These are phyloP conservation scores for Dioszegia hungarica DNA, from an alignment of 768 basidiomycete genomes.

Conservation along the genomic window DNA sequence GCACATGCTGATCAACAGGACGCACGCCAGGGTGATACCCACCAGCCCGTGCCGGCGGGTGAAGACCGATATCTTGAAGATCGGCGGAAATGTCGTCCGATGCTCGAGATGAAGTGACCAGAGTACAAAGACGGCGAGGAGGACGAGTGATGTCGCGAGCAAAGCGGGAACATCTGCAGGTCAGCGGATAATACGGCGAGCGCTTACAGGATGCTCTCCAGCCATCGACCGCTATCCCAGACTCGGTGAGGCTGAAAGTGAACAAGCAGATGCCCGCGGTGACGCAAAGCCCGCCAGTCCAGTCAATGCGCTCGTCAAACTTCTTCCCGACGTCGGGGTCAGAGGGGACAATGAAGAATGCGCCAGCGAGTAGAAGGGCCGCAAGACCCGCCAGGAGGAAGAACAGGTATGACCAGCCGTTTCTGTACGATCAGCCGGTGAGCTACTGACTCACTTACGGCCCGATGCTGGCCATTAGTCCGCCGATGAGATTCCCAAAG, in stretches of 20 bases:
- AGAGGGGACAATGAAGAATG: slow-evolving; percentile 58
- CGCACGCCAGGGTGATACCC: slow-evolving; percentile 5
- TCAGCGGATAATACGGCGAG: background rate
- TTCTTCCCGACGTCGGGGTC: slow-evolving; percentile 44
- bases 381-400: slow-evolving; percentile 61
- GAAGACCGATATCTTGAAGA: slow-evolving; percentile 26
- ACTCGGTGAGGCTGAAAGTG: slow-evolving; percentile 67
- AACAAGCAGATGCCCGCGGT: slow-evolving; percentile 63
- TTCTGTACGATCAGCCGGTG: slow-evolving; percentile 16
- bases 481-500: slow-evolving; percentile 64
- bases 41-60: slow-evolving; percentile 18
- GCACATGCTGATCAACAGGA: slow-evolving; percentile 7
- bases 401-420: slow-evolving; percentile 64
- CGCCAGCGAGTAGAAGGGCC: slow-evolving; percentile 56
- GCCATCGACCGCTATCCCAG: slow-evolving; percentile 55
- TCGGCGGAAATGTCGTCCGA: slow-evolving; percentile 18
- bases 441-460: slow-evolving; percentile 41
- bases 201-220: slow-evolving; percentile 59
- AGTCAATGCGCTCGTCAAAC: slow-evolving; percentile 55
- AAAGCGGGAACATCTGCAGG: slow-evolving; percentile 62
- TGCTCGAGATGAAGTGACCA: slow-evolving; percentile 65
- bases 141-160: slow-evolving; percentile 59
- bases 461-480: slow-evolving; percentile 58
- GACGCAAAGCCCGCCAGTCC: slow-evolving; percentile 64
- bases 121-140: slow-evolving; percentile 57